Evolutionary conservation across 2,329 filamentous ascomycete species (phyloP).

Genomic region (Colletotrichum brevisporum): DNA sequence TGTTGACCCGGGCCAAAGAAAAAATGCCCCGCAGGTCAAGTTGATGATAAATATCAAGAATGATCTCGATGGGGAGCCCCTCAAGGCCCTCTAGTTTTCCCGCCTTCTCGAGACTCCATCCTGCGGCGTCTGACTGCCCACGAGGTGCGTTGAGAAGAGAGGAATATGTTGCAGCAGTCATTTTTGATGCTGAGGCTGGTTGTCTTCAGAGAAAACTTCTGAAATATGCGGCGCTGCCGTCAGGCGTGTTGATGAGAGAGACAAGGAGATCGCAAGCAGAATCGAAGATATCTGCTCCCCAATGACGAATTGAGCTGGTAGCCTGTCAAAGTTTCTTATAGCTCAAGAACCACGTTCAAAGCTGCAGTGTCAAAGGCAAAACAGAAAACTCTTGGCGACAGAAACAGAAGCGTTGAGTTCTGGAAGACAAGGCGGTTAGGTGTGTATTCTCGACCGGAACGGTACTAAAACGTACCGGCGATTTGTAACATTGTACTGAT

Average conservation of each 20-base stretch:
- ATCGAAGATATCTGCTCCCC: too few relatives aligned
- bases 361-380: too few relatives aligned
- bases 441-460: neutral
- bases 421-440: conserved; percentile 7
- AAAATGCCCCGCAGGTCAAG: conserved; percentile 59
- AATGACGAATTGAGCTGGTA: too few relatives aligned
- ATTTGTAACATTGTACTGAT: conserved; percentile 27
- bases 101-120: neutral
- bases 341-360: too few relatives aligned
- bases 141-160: conserved; percentile 15
- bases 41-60: conserved; percentile 62
- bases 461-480: conserved; percentile 1
- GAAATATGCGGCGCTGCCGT: neutral
- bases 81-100: conserved; percentile 44
- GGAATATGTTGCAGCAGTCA: conserved; percentile 26
- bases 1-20: conserved; percentile 55
- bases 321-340: too few relatives aligned
- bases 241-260: conserved; percentile 1
- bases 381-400: neutral
- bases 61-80: conserved; percentile 60
- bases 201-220: neutral
- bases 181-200: conserved; percentile 1
- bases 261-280: neutral
- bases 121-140: neutral
- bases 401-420: conserved; percentile 1